Conservation (phyloP, 1,139 yeast genomes). For the Yamadazyma taylorii region DNA sequence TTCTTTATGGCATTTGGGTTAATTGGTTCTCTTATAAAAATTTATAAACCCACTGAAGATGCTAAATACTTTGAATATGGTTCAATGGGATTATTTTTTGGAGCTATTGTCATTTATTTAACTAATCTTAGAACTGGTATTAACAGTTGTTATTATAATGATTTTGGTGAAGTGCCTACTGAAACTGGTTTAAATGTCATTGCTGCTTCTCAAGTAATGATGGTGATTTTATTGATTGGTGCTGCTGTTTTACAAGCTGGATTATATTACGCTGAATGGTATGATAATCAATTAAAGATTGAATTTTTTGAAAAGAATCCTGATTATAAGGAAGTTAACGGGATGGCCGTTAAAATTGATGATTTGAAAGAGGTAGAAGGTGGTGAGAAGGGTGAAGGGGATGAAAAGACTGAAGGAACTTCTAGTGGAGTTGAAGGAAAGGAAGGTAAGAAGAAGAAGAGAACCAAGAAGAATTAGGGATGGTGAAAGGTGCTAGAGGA, state of each 20-base stretch:
- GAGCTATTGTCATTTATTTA: constrained; percentile 74
- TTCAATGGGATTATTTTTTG: constrained; percentile 66
- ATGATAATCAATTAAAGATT: constrained; percentile 56
- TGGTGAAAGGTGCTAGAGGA: too few species aligned
- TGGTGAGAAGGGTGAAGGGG: constrained; percentile 19
- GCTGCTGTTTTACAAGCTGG: constrained; percentile 84
- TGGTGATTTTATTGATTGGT: constrained; percentile 70
- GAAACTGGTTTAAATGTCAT: constrained; percentile 86
- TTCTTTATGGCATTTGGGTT: constrained; percentile 61
- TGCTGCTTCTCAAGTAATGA: constrained; percentile 85
- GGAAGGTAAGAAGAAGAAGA: constrained; percentile 17
- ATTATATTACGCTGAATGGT: constrained; percentile 84
- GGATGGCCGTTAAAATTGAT: constrained; percentile 16
- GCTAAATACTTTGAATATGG: constrained; percentile 89
- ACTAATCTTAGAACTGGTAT: constrained; percentile 86
- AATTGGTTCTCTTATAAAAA: constrained; percentile 70
- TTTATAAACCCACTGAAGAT: constrained; percentile 83
- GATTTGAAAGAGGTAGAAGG: constrained; percentile 18
- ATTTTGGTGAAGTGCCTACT: constrained; percentile 93
- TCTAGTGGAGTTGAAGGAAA: constrained; percentile 15
- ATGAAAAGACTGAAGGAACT: constrained; percentile 18
- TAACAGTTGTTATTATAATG: constrained; percentile 63
- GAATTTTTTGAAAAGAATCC: constrained; percentile 41
- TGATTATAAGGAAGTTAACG: constrained; percentile 33
- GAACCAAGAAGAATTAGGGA: constrained; percentile 8